phyloP scores from a whole-genome alignment of 805 yeast genomes.

The Yamadazyma laniorum region DNA sequence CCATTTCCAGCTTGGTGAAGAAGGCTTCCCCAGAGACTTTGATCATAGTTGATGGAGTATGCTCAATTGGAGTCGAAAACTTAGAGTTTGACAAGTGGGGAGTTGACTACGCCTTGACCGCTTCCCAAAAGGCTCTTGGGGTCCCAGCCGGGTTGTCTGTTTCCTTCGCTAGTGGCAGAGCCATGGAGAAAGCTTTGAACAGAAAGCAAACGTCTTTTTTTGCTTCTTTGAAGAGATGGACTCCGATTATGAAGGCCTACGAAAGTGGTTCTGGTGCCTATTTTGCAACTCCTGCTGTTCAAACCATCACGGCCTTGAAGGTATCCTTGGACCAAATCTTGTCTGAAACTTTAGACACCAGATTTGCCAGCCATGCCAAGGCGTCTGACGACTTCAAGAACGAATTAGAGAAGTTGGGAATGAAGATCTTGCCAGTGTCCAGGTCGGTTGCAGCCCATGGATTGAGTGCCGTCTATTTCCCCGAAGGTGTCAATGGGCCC shows the following conservation, averaged over 20 bases:
- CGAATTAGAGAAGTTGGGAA: slow-evolving; percentile 54
- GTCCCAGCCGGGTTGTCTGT: slow-evolving; percentile 91
- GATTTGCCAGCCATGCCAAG: slow-evolving; percentile 62
- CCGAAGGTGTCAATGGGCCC: slow-evolving; percentile 69
- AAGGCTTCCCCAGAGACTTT: slow-evolving; percentile 73
- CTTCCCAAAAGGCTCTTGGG: slow-evolving; percentile 94
- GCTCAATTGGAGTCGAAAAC: slow-evolving; percentile 88
- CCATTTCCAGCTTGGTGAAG: slow-evolving; percentile 60
- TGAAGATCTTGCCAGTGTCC: slow-evolving; percentile 64
- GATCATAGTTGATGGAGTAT: slow-evolving; percentile 89
- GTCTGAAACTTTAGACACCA: slow-evolving; percentile 49
- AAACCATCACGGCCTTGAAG: slow-evolving; percentile 76
- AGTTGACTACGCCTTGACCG: slow-evolving; percentile 82
- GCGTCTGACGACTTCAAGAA: slow-evolving; percentile 67
- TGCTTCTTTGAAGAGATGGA: slow-evolving; percentile 79
- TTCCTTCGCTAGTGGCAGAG: slow-evolving; percentile 72
- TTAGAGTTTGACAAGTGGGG: slow-evolving; percentile 88
- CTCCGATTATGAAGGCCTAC: slow-evolving; percentile 83
- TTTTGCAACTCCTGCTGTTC: slow-evolving; percentile 97
- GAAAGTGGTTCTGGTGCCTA: slow-evolving; percentile 78
- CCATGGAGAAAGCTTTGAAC: slow-evolving; percentile 56
- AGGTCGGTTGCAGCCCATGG: slow-evolving; percentile 78
- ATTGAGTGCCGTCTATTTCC: slow-evolving; percentile 79
- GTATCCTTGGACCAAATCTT: slow-evolving; percentile 74
- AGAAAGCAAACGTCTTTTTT: slow-evolving; percentile 57